Percentiles rank a stretch among this genome's conserved stretches.
Evolutionary conservation across 2,329 filamentous ascomycete species (phyloP).

Genomic region (Neopestalotiopsis clavispora): DNA sequence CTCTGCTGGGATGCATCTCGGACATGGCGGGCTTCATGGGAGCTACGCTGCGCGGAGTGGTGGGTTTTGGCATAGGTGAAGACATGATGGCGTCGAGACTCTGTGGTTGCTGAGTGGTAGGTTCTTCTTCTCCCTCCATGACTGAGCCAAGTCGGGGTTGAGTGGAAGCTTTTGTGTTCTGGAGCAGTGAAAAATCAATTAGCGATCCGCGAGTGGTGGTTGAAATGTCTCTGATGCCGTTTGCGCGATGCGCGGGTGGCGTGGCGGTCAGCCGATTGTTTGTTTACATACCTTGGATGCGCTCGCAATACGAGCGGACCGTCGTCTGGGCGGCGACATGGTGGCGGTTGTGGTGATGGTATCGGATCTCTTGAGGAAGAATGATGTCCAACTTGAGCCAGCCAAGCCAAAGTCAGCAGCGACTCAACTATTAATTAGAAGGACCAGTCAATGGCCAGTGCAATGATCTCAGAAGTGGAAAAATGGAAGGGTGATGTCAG

Average conservation of each 20-base stretch:
- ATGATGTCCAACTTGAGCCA: constrained; percentile 12
- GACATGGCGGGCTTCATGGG: constrained; percentile 72
- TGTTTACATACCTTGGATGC: constrained; percentile 40
- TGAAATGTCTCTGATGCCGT: background rate
- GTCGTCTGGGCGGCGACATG: constrained; percentile 41
- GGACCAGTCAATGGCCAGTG: constrained; percentile 20
- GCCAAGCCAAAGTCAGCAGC: constrained; percentile 12
- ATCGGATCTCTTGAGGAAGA: background rate
- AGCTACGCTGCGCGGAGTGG: constrained; percentile 68
- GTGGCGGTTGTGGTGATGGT: constrained; percentile 22
- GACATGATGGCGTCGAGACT: constrained; percentile 38
- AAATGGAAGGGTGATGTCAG: constrained; percentile 14
- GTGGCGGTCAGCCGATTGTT: constrained; percentile 8
- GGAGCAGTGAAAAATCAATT: constrained; percentile 6
- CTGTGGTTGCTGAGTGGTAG: constrained; percentile 32
- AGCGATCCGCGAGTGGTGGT: background rate
- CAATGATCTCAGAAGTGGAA: constrained; percentile 13
- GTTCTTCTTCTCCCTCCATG: constrained; percentile 47
- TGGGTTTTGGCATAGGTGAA: constrained; percentile 39
- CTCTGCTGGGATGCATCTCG: constrained; percentile 92
- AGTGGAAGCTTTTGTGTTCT: constrained; percentile 17
- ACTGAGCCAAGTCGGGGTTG: constrained; percentile 44
- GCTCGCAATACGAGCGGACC: constrained; percentile 49
- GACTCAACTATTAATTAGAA: background rate
- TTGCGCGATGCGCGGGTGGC: background rate